A percentile compares a stretch with the other conserved stretches of the same genome.
Conservation (phyloP, 345 rosid genomes). For the Durio zibethinus region DNA sequence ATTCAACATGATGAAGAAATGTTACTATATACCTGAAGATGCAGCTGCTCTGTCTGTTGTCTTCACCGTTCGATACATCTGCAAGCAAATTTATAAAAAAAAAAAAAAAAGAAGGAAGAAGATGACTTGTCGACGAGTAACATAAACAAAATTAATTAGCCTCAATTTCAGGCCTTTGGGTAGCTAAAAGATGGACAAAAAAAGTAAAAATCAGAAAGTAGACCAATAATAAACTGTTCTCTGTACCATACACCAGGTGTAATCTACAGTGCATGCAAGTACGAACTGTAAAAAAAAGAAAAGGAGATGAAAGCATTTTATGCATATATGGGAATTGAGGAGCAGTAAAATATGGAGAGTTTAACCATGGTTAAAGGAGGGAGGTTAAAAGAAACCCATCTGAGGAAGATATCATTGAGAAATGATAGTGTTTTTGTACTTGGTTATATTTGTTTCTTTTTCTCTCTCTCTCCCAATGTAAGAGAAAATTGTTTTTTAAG, state of each 20-base stretch:
- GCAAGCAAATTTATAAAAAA: conserved; percentile 1
- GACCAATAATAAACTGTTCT: conserved; percentile 20
- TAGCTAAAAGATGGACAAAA: conserved; percentile 3
- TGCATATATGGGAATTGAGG: conserved; percentile 5
- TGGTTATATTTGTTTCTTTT: conserved; percentile 2
- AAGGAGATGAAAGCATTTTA: conserved; percentile 17
- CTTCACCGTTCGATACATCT: conserved; percentile 79
- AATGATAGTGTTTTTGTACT: conserved; percentile 60
- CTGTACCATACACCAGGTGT: conserved; percentile 20
- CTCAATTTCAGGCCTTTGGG: background rate
- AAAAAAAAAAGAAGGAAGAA: too few species aligned
- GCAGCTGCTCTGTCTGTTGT: conserved; percentile 70
- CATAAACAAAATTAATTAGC: background rate
- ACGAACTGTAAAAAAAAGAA: conserved; percentile 32
- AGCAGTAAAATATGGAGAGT: background rate
- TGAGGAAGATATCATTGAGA: conserved; percentile 57
- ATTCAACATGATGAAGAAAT: background rate
- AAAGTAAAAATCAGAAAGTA: conserved; percentile 22
- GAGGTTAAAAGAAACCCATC: conserved; percentile 17
- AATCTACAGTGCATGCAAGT: conserved; percentile 37
- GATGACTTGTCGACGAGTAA: background rate
- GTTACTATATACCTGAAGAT: conserved; percentile 47
- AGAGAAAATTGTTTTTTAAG: conserved; percentile 16
- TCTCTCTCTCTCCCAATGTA: background rate
- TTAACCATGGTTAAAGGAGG: conserved; percentile 24